Evolutionary conservation across 2,329 filamentous ascomycete genomes (phyloP).

Genomic region (Cladosporium sp.): DNA sequence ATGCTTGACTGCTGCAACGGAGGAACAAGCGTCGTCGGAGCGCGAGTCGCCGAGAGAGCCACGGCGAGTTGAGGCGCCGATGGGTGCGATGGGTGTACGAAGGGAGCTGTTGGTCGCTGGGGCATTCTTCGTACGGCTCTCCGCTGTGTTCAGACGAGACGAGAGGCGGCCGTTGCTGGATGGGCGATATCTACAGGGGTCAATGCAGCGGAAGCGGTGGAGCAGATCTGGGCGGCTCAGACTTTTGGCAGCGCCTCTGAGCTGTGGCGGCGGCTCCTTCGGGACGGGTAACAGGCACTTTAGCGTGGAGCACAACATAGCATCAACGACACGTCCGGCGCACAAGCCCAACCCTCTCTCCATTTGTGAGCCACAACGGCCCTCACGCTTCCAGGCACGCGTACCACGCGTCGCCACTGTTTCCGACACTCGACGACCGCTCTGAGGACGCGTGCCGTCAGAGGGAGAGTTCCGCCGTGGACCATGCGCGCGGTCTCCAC

Average conservation of each 20-base stretch:
- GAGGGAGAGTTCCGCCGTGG: neutral
- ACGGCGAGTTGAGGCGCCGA: neutral
- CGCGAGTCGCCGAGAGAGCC: neutral
- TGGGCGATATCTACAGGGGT: slow-evolving; percentile 10
- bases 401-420: neutral
- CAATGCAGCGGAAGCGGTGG: neutral
- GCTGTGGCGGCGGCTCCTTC: slow-evolving; percentile 2
- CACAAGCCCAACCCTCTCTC: neutral
- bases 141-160: neutral
- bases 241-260: slow-evolving; percentile 1
- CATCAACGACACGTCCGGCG: neutral
- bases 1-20: neutral
- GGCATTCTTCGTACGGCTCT: slow-evolving; percentile 5
- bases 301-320: neutral
- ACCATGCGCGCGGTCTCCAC: neutral
- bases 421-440: too few relatives aligned
- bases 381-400: neutral
- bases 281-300: neutral
- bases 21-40: neutral
- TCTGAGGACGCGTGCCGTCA: neutral
- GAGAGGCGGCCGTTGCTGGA: neutral
- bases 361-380: neutral
- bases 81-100: neutral
- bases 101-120: neutral
- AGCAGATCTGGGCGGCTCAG: neutral